These are phyloP conservation scores for Gynochthodes officinalis DNA, from an alignment of 257 asterid species.

Conservation along the genomic window DNA sequence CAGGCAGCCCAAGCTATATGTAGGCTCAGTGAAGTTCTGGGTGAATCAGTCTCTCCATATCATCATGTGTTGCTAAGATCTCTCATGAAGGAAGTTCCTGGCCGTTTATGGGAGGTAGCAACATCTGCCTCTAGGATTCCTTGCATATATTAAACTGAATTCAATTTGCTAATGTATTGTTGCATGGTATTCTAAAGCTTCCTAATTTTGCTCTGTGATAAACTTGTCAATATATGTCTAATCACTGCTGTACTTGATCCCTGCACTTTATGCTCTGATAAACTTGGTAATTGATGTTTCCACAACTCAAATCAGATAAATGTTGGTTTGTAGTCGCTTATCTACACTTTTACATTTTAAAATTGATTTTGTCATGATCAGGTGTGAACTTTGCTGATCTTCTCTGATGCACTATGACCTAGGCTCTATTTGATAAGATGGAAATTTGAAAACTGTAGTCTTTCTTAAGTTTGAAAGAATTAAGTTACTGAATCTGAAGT, in stretches of 20 bases:
- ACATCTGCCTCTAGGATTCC: background rate
- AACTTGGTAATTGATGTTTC: background rate
- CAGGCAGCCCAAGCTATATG: conserved; percentile 86
- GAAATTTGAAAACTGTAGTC: background rate
- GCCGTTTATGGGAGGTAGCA: conserved; percentile 96
- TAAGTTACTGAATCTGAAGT: background rate
- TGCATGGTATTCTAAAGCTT: background rate
- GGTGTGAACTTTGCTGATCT: background rate
- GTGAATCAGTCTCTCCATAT: conserved; percentile 72
- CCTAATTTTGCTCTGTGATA: background rate
- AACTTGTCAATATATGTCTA: background rate
- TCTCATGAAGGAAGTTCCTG: conserved; percentile 89
- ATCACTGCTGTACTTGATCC: background rate
- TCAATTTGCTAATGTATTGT: background rate
- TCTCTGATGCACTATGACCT: background rate
- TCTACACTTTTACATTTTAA: background rate
- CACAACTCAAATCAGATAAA: background rate
- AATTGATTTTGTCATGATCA: background rate
- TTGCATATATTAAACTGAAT: background rate
- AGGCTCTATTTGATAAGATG: background rate
- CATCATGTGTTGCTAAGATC: conserved; percentile 65
- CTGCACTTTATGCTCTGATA: background rate
- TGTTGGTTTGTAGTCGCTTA: background rate
- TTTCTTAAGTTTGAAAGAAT: background rate
- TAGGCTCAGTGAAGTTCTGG: conserved; percentile 86